Conservation (phyloP, 2,329 filamentous ascomycete species). For the Pezizomycotina sp. region DNA sequence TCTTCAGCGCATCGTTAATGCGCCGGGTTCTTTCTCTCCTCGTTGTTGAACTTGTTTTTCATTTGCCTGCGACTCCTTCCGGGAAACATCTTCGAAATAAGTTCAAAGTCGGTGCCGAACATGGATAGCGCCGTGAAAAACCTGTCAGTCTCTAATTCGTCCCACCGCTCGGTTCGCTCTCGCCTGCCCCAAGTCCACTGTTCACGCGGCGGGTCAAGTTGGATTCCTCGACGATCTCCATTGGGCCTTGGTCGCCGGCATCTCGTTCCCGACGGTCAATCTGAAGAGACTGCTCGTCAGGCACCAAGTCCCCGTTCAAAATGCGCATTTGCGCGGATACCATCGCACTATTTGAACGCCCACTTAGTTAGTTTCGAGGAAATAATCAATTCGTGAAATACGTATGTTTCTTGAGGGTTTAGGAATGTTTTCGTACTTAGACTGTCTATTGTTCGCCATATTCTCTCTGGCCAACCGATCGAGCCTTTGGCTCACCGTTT, state of each 20-base stretch:
- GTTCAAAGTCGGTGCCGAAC: constrained; percentile 71
- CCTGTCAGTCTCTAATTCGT: constrained; percentile 49
- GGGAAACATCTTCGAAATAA: constrained; percentile 61
- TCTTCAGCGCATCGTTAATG: constrained; percentile 47
- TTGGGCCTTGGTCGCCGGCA: constrained; percentile 36
- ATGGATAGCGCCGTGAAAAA: constrained; percentile 61
- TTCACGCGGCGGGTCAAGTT: constrained; percentile 60
- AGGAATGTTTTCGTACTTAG: constrained; percentile 6
- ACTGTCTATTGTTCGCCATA: no score
- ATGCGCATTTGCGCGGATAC: constrained; percentile 43
- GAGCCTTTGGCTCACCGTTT: constrained; percentile 21
- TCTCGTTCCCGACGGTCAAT: constrained; percentile 53
- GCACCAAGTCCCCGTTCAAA: constrained; percentile 55
- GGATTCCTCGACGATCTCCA: constrained; percentile 56
- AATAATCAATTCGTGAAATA: background rate
- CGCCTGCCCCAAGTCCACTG: constrained; percentile 50
- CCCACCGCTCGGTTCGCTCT: constrained; percentile 51
- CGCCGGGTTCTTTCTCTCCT: constrained; percentile 50
- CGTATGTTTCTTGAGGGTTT: background rate
- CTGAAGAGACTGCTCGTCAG: constrained; percentile 50
- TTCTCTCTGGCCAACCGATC: constrained; percentile 19
- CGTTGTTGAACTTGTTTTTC: constrained; percentile 68
- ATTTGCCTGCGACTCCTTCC: constrained; percentile 54
- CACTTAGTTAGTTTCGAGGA: constrained; percentile 19
- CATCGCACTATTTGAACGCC: constrained; percentile 23